Evolutionary conservation across 768 basidiomycete species (phyloP), one percentile per base, ranked within the genome.

Genomic region (Tylopilus sp.): DNA sequence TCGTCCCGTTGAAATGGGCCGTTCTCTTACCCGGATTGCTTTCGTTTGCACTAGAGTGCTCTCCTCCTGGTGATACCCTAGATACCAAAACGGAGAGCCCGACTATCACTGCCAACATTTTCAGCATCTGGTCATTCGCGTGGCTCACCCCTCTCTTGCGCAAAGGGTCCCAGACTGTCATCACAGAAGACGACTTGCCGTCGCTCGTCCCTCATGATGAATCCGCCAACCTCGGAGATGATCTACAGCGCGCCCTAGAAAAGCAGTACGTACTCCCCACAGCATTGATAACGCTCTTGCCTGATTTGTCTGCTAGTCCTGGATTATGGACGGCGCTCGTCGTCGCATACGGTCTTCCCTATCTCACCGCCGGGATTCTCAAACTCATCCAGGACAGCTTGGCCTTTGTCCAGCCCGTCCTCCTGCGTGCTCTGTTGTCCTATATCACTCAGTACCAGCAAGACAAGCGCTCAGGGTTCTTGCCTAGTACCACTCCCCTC

Each of bases 131-230:
- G 79, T 85, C 83, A 1, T 98, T 98, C 63, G 71, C 75, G 0
- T 98, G 93, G 93, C 79, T 98, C 75, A 91, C 89, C 1, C 79
- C 79, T 0, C 77, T 93, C 17, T 79, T 94, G 82, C 76, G 73
- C 58, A 85, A 84, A 61, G 88, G 88, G 26, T 76, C 78, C 0
- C 65, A 70, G 6, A 70, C 79, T 47, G 83, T 79, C 64, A 84
- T 98, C 51, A 87, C 86, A 1, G 92, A 95, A 65, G 79, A 86
- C 25, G 95, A 98, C 62, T 78, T 98, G 21, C 92, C 92, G 39
- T 77, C 83, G 1, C 73, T 97, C 22, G 71, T 81, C 22, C 72
- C 83, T 0, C 62, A 70, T 9, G 91, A 97, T 60, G 82, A 86
- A 57, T 84, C 91, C 0, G 76, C 76, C 22, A 78, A 80, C 21